Conservation (phyloP, 495 filamentous ascomycete species). For the Penicillium coprophilum region DNA sequence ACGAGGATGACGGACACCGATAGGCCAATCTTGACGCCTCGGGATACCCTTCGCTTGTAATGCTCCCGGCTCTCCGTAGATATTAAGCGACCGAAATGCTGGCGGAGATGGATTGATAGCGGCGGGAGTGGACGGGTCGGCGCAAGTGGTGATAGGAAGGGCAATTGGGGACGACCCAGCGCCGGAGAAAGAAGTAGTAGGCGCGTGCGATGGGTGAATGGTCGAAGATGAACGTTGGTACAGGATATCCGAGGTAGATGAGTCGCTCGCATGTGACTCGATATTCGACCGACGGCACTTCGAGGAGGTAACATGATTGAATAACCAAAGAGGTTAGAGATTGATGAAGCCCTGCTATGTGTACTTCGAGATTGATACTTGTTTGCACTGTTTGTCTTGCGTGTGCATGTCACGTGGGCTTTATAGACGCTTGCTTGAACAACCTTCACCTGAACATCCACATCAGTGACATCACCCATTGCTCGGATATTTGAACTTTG, state of each 20-base stretch:
- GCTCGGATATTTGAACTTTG: not conserved
- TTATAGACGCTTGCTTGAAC: not conserved
- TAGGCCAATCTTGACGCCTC: constrained; percentile 57
- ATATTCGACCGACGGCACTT: constrained; percentile 33
- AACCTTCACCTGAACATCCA: too few relatives aligned
- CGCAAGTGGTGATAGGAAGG: constrained; percentile 65
- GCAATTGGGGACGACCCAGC: constrained; percentile 68
- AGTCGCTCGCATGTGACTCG: constrained; percentile 21
- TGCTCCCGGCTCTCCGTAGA: constrained; percentile 73
- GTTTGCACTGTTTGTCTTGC: constrained; percentile 19
- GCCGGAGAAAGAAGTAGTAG: constrained; percentile 49
- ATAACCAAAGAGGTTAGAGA: not conserved
- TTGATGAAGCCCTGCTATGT: not conserved
- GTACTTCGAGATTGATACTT: not conserved
- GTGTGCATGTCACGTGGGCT: constrained; percentile 9
- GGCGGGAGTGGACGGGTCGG: constrained; percentile 36
- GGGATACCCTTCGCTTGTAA: constrained; percentile 62
- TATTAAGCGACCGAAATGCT: constrained; percentile 64
- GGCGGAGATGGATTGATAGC: constrained; percentile 45
- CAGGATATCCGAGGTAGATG: constrained; percentile 10
- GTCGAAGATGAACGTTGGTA: constrained; percentile 26
- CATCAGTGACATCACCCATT: not conserved
- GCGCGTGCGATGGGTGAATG: constrained; percentile 50
- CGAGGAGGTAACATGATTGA: constrained; percentile 26
- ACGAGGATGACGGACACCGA: constrained; percentile 55